Conservation (phyloP, 2,329 filamentous ascomycete genomes). For the Fusarium heterosporum region DNA sequence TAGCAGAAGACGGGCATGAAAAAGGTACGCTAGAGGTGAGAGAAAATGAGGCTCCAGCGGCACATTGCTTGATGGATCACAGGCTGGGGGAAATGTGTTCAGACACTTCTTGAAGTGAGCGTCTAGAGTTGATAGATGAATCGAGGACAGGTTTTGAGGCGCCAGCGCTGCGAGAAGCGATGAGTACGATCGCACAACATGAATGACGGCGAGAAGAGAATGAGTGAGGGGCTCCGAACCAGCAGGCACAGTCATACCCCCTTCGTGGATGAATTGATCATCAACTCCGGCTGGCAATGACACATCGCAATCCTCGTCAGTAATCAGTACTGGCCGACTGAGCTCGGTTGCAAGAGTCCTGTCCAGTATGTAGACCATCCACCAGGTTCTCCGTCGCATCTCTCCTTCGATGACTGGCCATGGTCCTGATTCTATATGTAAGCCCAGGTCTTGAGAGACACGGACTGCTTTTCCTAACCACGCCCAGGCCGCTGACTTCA, state of each 20-base stretch:
- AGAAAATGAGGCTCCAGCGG: slow-evolving; percentile 80
- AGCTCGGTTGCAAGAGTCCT: slow-evolving; percentile 83
- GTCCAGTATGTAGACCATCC: slow-evolving; percentile 92
- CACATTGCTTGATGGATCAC: slow-evolving; percentile 73
- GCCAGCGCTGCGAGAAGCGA: slow-evolving; percentile 78
- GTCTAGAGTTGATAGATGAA: slow-evolving; percentile 82
- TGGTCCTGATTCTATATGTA: slow-evolving; percentile 79
- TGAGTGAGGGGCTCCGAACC: slow-evolving; percentile 70
- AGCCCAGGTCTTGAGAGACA: slow-evolving; percentile 83
- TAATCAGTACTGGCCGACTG: slow-evolving; percentile 82
- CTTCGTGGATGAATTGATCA: slow-evolving; percentile 78
- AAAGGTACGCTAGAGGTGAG: slow-evolving; percentile 79
- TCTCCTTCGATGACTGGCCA: slow-evolving; percentile 84
- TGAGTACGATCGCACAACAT: slow-evolving; percentile 82
- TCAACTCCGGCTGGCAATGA: slow-evolving; percentile 82
- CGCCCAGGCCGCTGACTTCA: slow-evolving; percentile 85
- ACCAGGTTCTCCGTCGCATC: slow-evolving; percentile 91
- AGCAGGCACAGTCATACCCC: slow-evolving; percentile 64
- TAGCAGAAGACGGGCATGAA: slow-evolving; percentile 85
- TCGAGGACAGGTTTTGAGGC: slow-evolving; percentile 72
- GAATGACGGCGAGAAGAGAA: slow-evolving; percentile 81
- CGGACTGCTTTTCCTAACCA: slow-evolving; percentile 86
- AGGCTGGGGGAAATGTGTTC: slow-evolving; percentile 78
- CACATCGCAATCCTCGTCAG: slow-evolving; percentile 90
- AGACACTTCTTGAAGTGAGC: slow-evolving; percentile 82